These are phyloP conservation scores for Ormosia semicastrata DNA, from an alignment of 306 rosid genomes.

Conservation along the genomic window DNA sequence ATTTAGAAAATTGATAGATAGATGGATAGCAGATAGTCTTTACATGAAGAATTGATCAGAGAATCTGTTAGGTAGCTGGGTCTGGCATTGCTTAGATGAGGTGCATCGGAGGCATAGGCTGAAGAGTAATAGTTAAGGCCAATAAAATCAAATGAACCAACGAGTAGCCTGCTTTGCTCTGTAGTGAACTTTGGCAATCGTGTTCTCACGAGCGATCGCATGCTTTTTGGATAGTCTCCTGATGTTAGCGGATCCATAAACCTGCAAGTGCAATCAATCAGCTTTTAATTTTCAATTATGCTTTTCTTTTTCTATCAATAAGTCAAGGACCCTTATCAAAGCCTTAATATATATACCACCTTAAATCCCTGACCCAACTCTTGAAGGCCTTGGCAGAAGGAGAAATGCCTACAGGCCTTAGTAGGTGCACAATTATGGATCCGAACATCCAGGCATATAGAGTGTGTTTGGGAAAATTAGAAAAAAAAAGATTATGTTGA, in stretches of 20 bases:
- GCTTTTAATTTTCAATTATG: not conserved
- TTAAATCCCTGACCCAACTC: too few relatives aligned
- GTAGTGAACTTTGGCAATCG: slow-evolving; percentile 48
- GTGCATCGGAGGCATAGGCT: slow-evolving; percentile 35
- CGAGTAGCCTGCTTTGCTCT: slow-evolving; percentile 33
- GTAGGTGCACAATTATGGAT: too few relatives aligned
- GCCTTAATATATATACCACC: not conserved
- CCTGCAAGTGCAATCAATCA: slow-evolving; percentile 21
- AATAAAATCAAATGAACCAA: slow-evolving; percentile 61
- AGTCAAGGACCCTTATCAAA: not conserved
- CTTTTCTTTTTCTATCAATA: not conserved
- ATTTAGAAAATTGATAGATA: not conserved
- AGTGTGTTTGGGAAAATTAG: too few relatives aligned
- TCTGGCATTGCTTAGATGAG: not conserved
- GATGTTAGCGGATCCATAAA: slow-evolving; percentile 52
- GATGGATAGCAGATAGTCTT: not conserved
- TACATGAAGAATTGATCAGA: slow-evolving; percentile 31
- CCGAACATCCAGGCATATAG: too few relatives aligned
- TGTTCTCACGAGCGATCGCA: slow-evolving; percentile 42
- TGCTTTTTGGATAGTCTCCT: slow-evolving; percentile 63
- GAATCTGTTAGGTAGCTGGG: slow-evolving; percentile 38
- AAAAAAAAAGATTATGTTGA: too few relatives aligned
- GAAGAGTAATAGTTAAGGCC: slow-evolving; percentile 65
- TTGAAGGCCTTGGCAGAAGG: too few relatives aligned
- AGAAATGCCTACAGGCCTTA: too few relatives aligned